Base-by-base conservation (phyloP, 805 yeast species). In the Ogataea nitratoaversa region DNA sequence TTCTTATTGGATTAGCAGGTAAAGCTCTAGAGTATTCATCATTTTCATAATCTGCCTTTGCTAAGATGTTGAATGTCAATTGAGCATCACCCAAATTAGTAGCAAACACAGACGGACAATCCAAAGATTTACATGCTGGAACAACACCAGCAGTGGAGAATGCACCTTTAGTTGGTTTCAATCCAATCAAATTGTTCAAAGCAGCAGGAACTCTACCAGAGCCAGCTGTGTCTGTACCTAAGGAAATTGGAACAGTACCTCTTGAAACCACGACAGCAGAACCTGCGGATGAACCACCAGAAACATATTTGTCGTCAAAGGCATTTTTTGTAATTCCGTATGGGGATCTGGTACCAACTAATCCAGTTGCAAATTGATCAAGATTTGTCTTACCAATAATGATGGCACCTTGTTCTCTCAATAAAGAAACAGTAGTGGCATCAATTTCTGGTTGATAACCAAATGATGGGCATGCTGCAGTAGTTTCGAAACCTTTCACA, bases 151-250 rank as follows among this genome's bases (percentile, higher is more conserved):
- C 61, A 42, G 95, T 79, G 8, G 95, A 85, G 53, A 91, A 82
- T 1, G 78, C 78, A 40, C 99, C 99, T 46, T 79, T 79, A 1
- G 97, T 82, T 29, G 99, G 98, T 64, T 91, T 91, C 50, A 93
- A 74, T 17, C 98, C 98, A 48, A 91, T 76, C 52, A 89, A 66
- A 63, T 93, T 93, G 72, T 91, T 91, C 49, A 91, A 71, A 23
- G 89, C 91, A 19, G 98, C 98, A 20, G 99, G 99, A 24, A 91
- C 99, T 56, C 99, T 78, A 31, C 97, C 97, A 5, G 96, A 87
- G 18, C 99, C 99, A 8, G 99, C 99, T 28, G 99, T 91, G 60
- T 91, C 99, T 5, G 98, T 93, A 28, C 97, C 97, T 52, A 91
- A 70, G 1, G 96, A 74, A 36, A 91, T 56, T 25, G 98, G 96